Conservation (phyloP, 2,329 filamentous ascomycete species). For the Trichophyton benhamiae region DNA sequence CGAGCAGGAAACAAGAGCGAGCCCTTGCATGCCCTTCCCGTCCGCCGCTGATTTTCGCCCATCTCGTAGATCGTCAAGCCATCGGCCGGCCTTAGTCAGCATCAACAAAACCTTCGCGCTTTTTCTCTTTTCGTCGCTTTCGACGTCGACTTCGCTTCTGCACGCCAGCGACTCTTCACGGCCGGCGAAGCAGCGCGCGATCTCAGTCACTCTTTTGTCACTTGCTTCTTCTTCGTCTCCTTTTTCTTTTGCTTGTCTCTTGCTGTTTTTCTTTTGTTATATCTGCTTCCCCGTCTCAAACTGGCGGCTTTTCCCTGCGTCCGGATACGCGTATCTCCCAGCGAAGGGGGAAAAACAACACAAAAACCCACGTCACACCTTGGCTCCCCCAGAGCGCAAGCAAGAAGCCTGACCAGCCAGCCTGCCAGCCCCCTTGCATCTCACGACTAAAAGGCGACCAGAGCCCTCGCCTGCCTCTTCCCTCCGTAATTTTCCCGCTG, state of each 20-base stretch:
- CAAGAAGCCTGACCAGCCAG: neutral
- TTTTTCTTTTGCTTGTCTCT: neutral
- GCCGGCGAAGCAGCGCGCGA: constrained; percentile 12
- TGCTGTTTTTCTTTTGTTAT: constrained; percentile 7
- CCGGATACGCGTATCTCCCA: neutral
- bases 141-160: constrained; percentile 2
- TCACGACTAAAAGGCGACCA: neutral
- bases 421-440: neutral
- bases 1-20: too few species aligned
- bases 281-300: constrained; percentile 4
- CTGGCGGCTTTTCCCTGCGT: neutral
- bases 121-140: constrained; percentile 10
- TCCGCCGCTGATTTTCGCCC: too few species aligned
- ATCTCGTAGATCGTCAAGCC: neutral
- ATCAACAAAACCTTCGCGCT: neutral
- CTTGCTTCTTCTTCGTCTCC: neutral
- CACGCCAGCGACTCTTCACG: neutral
- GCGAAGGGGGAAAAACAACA: neutral
- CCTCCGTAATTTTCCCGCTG: neutral
- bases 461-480: neutral
- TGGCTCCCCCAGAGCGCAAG: constrained; percentile 1
- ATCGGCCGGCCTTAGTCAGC: neutral
- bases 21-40: too few species aligned
- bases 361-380: neutral
- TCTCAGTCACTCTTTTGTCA: constrained; percentile 16